Conservation (phyloP, 305 asterid genomes). For the Fraxinus dipetala region DNA sequence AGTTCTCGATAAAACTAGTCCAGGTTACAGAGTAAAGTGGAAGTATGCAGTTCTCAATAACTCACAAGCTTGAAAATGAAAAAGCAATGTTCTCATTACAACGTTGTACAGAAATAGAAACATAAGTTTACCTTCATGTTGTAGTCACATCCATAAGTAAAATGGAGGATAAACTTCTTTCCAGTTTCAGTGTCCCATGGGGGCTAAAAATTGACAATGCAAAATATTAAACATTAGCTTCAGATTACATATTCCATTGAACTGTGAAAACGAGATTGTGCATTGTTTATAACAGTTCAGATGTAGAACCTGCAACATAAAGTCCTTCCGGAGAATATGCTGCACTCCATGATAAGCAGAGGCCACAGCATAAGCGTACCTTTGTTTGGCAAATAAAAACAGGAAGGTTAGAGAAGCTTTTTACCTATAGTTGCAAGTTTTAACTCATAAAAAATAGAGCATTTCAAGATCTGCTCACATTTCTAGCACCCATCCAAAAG, state of each 20-base stretch:
- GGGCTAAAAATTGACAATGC: slow-evolving; percentile 37
- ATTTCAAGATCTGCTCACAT: slow-evolving; percentile 32
- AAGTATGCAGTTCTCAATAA: not conserved
- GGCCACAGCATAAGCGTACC: slow-evolving; percentile 61
- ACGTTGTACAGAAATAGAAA: not conserved
- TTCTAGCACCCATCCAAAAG: slow-evolving; percentile 56
- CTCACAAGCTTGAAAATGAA: not conserved
- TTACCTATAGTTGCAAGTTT: not conserved
- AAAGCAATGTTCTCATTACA: not conserved
- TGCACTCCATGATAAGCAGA: slow-evolving; percentile 56
- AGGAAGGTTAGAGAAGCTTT: slow-evolving; percentile 2
- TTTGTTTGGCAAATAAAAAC: slow-evolving; percentile 16
- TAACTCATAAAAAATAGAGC: not conserved
- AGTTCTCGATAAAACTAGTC: not conserved
- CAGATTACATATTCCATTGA: not conserved
- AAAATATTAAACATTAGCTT: slow-evolving; percentile 2
- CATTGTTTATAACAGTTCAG: not conserved
- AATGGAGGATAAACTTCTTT: slow-evolving; percentile 50
- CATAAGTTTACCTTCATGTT: slow-evolving; percentile 41
- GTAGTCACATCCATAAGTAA: slow-evolving; percentile 50
- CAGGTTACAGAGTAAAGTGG: not conserved
- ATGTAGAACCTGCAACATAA: slow-evolving; percentile 50
- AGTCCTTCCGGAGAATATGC: slow-evolving; percentile 46
- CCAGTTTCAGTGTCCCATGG: slow-evolving; percentile 47
- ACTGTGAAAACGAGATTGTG: not conserved